These are phyloP conservation scores for Brettanomyces naardenensis DNA, from an alignment of 805 yeast genomes.

Conservation along the genomic window DNA sequence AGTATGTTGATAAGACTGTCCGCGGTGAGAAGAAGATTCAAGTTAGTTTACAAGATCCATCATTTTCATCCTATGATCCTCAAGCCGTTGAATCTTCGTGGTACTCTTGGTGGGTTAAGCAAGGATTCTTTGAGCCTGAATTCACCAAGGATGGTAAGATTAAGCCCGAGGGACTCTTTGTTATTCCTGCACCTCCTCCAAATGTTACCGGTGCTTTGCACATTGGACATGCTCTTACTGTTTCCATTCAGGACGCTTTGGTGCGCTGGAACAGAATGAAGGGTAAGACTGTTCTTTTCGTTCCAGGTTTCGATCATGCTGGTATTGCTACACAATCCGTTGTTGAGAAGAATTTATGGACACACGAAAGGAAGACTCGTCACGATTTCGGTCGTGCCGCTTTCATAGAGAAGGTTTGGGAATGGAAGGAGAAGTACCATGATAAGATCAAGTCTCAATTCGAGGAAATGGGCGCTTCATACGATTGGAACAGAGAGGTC, in stretches of 20 bases:
- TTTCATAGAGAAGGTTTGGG: constrained; percentile 87
- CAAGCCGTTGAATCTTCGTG: constrained; percentile 91
- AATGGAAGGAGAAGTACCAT: constrained; percentile 96
- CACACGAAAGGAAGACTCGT: constrained; percentile 78
- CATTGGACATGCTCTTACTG: constrained; percentile 96
- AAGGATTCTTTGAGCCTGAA: constrained; percentile 85
- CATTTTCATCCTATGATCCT: constrained; percentile 91
- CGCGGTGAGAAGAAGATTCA: constrained; percentile 89
- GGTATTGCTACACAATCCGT: constrained; percentile 99
- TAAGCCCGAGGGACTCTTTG: constrained; percentile 77
- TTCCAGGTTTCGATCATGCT: constrained; percentile 98
- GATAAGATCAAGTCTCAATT: constrained; percentile 77
- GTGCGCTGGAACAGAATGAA: constrained; percentile 94
- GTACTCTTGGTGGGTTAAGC: constrained; percentile 95
- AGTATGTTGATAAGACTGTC: constrained; percentile 72
- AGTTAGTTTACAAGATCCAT: constrained; percentile 82
- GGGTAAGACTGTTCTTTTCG: constrained; percentile 85
- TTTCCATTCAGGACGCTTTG: constrained; percentile 88
- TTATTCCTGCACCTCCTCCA: constrained; percentile 98
- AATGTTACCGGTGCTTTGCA: constrained; percentile 98
- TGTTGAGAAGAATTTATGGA: constrained; percentile 94
- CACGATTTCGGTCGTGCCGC: constrained; percentile 93
- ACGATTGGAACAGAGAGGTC: constrained; percentile 92
- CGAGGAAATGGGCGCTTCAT: constrained; percentile 87
- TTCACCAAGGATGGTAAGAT: constrained; percentile 64